A percentile compares a stretch with the other conserved stretches of the same genome.
Evolutionary conservation across 148 eudicot species (phyloP).

Genomic region (Pouteria glomerata): DNA sequence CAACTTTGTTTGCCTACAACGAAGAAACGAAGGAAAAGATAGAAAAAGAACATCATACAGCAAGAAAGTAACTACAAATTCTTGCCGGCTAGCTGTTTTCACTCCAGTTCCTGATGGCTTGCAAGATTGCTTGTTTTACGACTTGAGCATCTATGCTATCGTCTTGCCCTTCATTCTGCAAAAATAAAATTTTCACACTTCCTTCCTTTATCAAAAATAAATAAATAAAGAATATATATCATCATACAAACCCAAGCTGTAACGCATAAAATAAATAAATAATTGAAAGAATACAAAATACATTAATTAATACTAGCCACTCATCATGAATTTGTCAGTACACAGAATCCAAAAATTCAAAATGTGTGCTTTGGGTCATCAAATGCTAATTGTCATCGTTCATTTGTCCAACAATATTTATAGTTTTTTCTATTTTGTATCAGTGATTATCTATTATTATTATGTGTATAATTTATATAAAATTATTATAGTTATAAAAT

Average conservation of each 20-base stretch:
- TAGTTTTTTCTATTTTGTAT: no score
- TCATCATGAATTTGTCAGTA: neutral
- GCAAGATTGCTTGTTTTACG: slow-evolving; percentile 57
- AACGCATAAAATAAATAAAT: neutral
- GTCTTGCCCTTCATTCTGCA: slow-evolving; percentile 41
- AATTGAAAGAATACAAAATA: neutral
- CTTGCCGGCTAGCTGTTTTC: slow-evolving; percentile 31
- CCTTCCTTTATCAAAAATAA: no score
- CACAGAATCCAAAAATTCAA: neutral
- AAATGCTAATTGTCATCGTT: neutral
- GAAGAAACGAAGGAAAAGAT: neutral
- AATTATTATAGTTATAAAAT: no score
- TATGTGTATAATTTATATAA: no score
- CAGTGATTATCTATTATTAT: no score
- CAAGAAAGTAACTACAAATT: neutral
- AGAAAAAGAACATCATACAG: neutral
- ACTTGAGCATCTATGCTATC: slow-evolving; percentile 50
- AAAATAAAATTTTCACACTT: neutral
- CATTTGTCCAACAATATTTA: no score
- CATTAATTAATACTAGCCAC: neutral
- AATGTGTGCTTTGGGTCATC: neutral
- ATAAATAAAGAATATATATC: neutral
- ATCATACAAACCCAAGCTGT: neutral
- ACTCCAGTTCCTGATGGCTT: slow-evolving; percentile 64
- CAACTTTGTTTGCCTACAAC: neutral